A percentile compares a stretch with the other conserved stretches of the same genome.
These are phyloP conservation scores for Dryadomyces sulphureus DNA, from an alignment of 2,329 filamentous ascomycete species.

Conservation along the genomic window DNA sequence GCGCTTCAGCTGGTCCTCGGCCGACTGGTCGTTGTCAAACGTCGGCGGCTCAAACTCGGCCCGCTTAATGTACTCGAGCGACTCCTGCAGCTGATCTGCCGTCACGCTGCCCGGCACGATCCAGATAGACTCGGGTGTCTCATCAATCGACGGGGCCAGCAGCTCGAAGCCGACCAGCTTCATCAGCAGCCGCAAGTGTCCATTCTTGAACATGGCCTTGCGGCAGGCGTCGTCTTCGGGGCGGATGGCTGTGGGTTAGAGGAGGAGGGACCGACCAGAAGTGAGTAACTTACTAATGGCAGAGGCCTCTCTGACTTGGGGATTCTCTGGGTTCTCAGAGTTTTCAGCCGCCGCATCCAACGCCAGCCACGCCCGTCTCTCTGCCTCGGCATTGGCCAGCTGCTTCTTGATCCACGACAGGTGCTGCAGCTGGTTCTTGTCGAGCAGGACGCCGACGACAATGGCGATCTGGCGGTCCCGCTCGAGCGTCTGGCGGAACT, in stretches of 20 bases:
- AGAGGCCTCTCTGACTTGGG: neutral
- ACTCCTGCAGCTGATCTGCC: constrained; percentile 51
- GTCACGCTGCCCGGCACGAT: constrained; percentile 53
- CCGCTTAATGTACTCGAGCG: constrained; percentile 57
- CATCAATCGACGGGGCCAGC: constrained; percentile 37
- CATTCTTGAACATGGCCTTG: constrained; percentile 75
- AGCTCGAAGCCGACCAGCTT: constrained; percentile 57
- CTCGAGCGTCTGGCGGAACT: constrained; percentile 60
- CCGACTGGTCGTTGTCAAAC: constrained; percentile 60
- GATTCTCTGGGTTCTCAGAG: constrained; percentile 8
- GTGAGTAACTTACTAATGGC: constrained; percentile 3
- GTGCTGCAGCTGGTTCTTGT: constrained; percentile 61
- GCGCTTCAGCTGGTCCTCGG: constrained; percentile 66
- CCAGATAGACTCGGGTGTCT: constrained; percentile 67
- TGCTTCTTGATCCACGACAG: constrained; percentile 71
- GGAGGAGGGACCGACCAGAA: constrained; percentile 4
- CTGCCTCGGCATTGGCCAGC: constrained; percentile 50
- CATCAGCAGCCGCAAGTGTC: constrained; percentile 74
- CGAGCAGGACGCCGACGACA: constrained; percentile 63
- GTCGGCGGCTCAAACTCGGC: constrained; percentile 64
- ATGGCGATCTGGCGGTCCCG: constrained; percentile 62
- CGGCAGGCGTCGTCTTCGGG: constrained; percentile 52
- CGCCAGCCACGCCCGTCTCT: constrained; percentile 66
- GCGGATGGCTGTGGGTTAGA: constrained; percentile 32
- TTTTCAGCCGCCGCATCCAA: constrained; percentile 46